These are phyloP conservation scores for Lepidium didymum DNA, from an alignment of 345 rosid genomes.

Conservation along the genomic window DNA sequence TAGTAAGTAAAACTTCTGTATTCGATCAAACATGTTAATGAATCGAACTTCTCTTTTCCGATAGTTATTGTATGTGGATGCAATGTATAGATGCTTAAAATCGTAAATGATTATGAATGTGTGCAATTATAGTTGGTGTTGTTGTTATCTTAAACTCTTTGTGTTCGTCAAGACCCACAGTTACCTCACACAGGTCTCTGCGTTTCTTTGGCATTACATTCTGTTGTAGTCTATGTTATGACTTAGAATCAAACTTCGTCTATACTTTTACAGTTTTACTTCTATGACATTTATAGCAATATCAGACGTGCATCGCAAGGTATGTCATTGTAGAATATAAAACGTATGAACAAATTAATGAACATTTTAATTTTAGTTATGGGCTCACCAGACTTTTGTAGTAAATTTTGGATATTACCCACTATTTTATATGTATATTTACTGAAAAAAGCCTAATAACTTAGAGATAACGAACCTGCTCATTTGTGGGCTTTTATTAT, in stretches of 20 bases:
- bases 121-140: neutral
- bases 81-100: conserved; percentile 14
- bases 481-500: neutral
- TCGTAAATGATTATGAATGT: neutral
- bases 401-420: neutral
- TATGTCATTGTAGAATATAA: conserved; percentile 34
- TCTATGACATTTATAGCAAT: neutral
- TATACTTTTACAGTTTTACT: neutral
- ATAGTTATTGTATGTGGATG: neutral
- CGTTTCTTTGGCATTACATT: neutral
- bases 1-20: conserved; percentile 21
- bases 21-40: conserved; percentile 8
- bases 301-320: conserved; percentile 27
- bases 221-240: neutral
- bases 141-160: neutral
- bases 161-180: neutral
- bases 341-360: conserved; percentile 31
- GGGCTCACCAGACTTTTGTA: neutral
- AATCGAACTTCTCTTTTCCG: conserved; percentile 5
- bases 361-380: neutral
- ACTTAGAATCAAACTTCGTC: neutral
- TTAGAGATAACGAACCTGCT: neutral
- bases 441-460: neutral
- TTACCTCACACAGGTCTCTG: neutral
- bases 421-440: neutral